Conservation (phyloP, 495 filamentous ascomycete genomes). For the Penicillium pancosmium region DNA sequence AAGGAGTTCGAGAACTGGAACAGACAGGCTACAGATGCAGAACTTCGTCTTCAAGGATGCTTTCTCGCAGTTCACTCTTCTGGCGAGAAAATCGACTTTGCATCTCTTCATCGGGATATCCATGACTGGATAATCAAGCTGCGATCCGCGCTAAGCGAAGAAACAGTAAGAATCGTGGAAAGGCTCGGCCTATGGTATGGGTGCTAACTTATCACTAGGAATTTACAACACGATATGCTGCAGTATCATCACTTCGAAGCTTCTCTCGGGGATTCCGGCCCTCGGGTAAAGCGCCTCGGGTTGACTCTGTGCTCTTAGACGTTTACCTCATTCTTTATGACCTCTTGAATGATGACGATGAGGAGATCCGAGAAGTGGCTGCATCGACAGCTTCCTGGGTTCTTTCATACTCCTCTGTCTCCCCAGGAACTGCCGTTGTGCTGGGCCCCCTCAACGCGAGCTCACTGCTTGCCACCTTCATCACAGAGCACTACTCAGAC, state of each 20-base stretch:
- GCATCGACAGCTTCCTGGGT: conserved; percentile 53
- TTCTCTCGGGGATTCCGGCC: conserved; percentile 36
- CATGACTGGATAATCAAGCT: conserved; percentile 37
- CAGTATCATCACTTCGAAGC: conserved; percentile 45
- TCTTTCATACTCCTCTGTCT: conserved; percentile 41
- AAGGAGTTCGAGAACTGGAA: conserved; percentile 37
- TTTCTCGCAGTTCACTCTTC: conserved; percentile 60
- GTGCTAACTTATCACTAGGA: conserved; percentile 45
- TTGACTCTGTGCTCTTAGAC: conserved; percentile 39
- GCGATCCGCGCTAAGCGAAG: conserved; percentile 43
- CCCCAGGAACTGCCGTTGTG: conserved; percentile 30
- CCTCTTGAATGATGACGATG: conserved; percentile 84
- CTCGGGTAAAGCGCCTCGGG: conserved; percentile 25
- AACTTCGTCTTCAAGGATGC: conserved; percentile 52
- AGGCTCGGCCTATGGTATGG: background rate
- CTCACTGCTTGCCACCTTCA: conserved; percentile 46
- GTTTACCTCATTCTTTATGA: conserved; percentile 60
- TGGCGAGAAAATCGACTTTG: conserved; percentile 9
- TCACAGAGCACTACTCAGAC: conserved; percentile 39
- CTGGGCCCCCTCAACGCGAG: conserved; percentile 52
- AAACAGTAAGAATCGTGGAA: conserved; percentile 37
- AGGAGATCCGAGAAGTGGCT: conserved; percentile 74
- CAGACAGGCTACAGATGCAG: conserved; percentile 45
- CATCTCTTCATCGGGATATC: conserved; percentile 25
- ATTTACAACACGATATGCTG: conserved; percentile 66